Evolutionary conservation across 1,284 basidiomycete species (phyloP), one percentile per base, ranked within the genome.

Genomic region (Hymenochaete sp.): DNA sequence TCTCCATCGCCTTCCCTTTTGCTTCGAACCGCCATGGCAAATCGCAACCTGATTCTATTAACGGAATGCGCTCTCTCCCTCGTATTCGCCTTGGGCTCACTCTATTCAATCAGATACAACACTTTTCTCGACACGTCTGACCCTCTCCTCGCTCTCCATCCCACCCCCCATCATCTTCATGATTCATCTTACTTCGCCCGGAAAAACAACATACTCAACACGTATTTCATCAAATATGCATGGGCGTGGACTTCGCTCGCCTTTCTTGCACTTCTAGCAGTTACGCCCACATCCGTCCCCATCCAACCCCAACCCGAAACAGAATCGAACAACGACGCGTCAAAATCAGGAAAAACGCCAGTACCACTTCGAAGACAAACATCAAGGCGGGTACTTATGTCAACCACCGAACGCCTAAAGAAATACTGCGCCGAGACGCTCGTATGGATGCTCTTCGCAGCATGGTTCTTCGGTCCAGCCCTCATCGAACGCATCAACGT

Each of bases 391-490:
- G 14, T 11, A n/a, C 10, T 21, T 22, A 45, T 44, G 47, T 27
- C 22, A 21, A 68, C 70, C 2, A 50, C 49, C 7, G 56, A 66
- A 38, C 65, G 77, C 31, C 51, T 84, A 3, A 51, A 65, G 27
- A 74, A 82, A 44, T 92, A 77, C 69, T 51, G 68, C n/a, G 57
- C 75, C 18, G 81, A 79, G 42, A 88, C 85, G 5, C 58, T 64
- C 16, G 67, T 77, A 36, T 95, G 89, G 90, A 62, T 81, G 37
- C 61, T 72, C 8, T 91, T 91, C 67, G 82, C 89, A 2, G 71
- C 70, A 44, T 96, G 91, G 92, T 95, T 93, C 71, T 93, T 96
- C 56, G 93, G 93, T 0, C 88, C 92, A 3, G 73, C 86, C 0
- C 63, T 98, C 38, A 62, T 90, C 25, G 82, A 89, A 45, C 79